These are phyloP conservation scores for Aquilaria yunnanensis DNA, from an alignment of 345 rosid species.

Conservation along the genomic window DNA sequence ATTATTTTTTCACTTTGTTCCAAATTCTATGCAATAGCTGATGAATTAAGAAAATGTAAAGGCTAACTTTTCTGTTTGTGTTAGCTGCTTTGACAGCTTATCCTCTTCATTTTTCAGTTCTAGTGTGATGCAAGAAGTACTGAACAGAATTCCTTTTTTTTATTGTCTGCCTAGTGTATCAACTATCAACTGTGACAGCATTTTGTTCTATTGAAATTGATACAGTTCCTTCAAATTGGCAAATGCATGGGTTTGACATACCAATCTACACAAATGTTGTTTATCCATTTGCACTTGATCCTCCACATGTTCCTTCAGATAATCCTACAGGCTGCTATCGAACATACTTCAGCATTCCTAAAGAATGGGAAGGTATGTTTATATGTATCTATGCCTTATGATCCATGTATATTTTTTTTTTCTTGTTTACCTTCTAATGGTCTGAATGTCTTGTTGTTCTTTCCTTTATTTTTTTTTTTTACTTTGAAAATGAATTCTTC, in stretches of 20 bases:
- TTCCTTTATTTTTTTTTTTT: not conserved
- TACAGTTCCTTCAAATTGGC: constrained; percentile 99
- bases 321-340: constrained; percentile 96
- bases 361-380: constrained; percentile 77
- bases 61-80: not conserved
- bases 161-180: not conserved
- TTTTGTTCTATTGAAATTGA: constrained; percentile 11
- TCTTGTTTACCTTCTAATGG: constrained; percentile 2
- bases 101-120: too few relatives aligned
- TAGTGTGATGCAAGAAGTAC: too few relatives aligned
- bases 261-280: constrained; percentile 82
- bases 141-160: constrained; percentile 1
- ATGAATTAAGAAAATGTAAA: not conserved
- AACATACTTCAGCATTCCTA: constrained; percentile 73
- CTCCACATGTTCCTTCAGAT: constrained; percentile 72
- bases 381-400: constrained; percentile 6
- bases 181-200: too few relatives aligned
- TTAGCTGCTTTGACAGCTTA: not conserved
- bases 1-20: too few relatives aligned
- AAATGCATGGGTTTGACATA: constrained; percentile 91
- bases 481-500: not conserved
- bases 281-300: constrained; percentile 75
- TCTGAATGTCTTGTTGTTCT: not conserved
- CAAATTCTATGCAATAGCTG: too few relatives aligned
- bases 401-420: too few relatives aligned